Percentiles rank a stretch among this genome's conserved stretches.
These are phyloP conservation scores for Cyclostephanos tholiformis DNA, from an alignment of 108 stramenopile species.

Conservation along the genomic window DNA sequence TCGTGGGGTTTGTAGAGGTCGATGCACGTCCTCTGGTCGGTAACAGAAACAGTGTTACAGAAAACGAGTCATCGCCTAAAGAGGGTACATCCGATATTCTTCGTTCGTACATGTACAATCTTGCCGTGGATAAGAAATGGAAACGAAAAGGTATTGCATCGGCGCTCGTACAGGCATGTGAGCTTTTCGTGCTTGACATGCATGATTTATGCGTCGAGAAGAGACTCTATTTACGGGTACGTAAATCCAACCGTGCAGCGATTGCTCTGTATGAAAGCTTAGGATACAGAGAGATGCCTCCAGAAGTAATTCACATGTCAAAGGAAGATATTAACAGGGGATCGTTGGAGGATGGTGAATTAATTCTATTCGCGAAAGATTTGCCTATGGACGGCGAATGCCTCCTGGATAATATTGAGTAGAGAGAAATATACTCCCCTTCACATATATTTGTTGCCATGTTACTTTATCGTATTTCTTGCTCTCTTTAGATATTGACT, in stretches of 20 bases:
- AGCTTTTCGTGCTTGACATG: conserved; percentile 49
- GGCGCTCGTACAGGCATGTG: conserved; percentile 57
- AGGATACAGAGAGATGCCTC: conserved; percentile 55
- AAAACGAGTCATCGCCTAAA: not conserved
- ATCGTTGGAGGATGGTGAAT: conserved; percentile 50
- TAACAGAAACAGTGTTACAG: conserved; percentile 4
- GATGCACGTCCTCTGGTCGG: conserved; percentile 48
- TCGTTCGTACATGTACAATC: conserved; percentile 81
- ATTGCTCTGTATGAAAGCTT: conserved; percentile 56
- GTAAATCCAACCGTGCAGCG: conserved; percentile 59
- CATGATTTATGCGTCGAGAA: conserved; percentile 28
- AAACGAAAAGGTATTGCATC: conserved; percentile 66
- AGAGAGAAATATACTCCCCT: too few relatives aligned
- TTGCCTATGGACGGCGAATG: not conserved
- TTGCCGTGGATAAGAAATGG: conserved; percentile 63
- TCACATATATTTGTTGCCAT: too few relatives aligned
- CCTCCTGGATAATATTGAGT: not conserved
- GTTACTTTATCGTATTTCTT: too few relatives aligned
- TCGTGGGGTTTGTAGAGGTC: conserved; percentile 68
- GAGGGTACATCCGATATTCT: conserved; percentile 7
- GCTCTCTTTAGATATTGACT: too few relatives aligned
- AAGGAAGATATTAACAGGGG: conserved; percentile 48
- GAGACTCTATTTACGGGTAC: conserved; percentile 60
- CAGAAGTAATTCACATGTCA: conserved; percentile 31
- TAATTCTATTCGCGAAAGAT: conserved; percentile 38